Evolutionary conservation across 345 rosid species (phyloP), one percentile per base, ranked within the genome.

Genomic region (Trapa bicornis): DNA sequence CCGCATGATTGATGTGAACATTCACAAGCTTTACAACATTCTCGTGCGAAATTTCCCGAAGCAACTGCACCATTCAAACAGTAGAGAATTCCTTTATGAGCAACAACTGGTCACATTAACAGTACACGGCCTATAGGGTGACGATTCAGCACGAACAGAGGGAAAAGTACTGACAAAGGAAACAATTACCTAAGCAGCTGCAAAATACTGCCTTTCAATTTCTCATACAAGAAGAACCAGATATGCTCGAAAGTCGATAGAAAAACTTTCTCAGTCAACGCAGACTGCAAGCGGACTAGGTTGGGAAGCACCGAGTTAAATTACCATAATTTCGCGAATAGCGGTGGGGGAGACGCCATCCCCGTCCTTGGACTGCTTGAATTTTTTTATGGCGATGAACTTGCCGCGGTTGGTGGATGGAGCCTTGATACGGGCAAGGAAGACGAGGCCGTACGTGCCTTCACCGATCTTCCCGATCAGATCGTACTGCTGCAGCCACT

Each of bases 321-420:
- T n/a, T 47, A 74, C 77, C 74, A 95, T 95, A 76, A 95, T 95
- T 81, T 95, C 99, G 14, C 99, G 96, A 70, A 95, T 91, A 47
- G 99, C 99, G 65, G 99, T 91, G n/a, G 98, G 99, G 61, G 96
- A 95, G 75, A 95, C 96, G 62, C 99, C 99, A 22, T 95, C 99
- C 33, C 99, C 99, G 69, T 95, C 99, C 79, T 95, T 95, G 53
- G 99, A 91, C 80, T 91, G 99, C 78, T 95, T 95, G 78, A 91
- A 95, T 75, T 95, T 91, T 85, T 95, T 95, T 75, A 95, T 91
- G 70, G 99, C 99, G 72, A 95, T 95, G 61, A 84, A 83, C 65
- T 86, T 86, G 67, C 96, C 96, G 71, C 96, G 89, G 75, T 87
- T 86, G 70, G 65, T 0, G 36, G 96, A 68, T 2, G 80, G 79